Evolutionary conservation across 2,329 filamentous ascomycete species (phyloP), one percentile per base, ranked within the genome.

Genomic region (Colletotrichum lindemuthianum): DNA sequence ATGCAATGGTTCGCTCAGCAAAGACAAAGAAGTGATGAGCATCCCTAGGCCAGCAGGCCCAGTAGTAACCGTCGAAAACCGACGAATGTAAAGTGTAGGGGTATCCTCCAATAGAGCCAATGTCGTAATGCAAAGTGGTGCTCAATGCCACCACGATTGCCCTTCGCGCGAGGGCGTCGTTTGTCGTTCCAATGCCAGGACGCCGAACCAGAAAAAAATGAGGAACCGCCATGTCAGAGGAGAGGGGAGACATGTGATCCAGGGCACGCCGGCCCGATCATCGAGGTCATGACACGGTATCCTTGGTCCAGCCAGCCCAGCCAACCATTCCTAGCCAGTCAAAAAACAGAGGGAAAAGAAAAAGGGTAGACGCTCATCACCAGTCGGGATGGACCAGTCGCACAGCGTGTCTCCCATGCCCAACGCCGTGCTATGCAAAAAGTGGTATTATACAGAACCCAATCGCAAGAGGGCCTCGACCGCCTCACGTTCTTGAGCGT

Each of bases 391-490:
- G 33, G 50, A 49, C 41, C 63, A 24, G 63, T 15, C 56, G 54
- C 63, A 58, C 61, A 65, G 59, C 55, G 48, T 52, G 56, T 55
- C 47, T 57, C 60, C 57, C 60, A 48, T 53, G 49, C 57, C 56
- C 59, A 86, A 86, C 84, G 84, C 85, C 85, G 72, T 75, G 74
- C 78, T 70, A 86, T 84, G 82, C 80, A 82, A 76, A 73, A 73
- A 24, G 24, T 74, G 69, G 69, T 81, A 79, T 87, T 89, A 90
- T 86, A 90, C 82, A 86, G 91, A 94, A 79, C 92, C 90, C 77
- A 96, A 90, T 76, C 89, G 87, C 73, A 96, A 82, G 73, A 95
- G 87, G 69, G 92, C 92, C 77, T 93, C 92, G 69, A 94, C 87
- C 59, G 92, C 92, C 77, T 93, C 92, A 71, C 90, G 89, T 82